Evolutionary conservation across 805 yeast genomes (phyloP).

Genomic region (Saccharomyces kudriavzevii): DNA sequence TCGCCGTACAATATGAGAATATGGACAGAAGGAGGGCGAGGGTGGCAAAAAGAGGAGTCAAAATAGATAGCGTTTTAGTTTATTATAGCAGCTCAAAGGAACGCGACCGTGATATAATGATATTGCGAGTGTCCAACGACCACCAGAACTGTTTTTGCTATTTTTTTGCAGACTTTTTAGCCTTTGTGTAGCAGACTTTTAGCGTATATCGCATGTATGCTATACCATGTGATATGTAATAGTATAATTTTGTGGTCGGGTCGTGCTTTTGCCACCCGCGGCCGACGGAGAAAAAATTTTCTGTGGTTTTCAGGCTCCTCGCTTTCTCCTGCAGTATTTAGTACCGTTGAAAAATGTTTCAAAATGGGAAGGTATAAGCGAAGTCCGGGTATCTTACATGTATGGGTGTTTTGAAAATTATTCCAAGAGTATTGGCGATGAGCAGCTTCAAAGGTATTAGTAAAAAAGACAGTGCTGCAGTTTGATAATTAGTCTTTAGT

Average conservation of each 20-base stretch:
- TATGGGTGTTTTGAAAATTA: background rate
- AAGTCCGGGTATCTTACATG: background rate
- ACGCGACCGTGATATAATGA: background rate
- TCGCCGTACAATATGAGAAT: background rate
- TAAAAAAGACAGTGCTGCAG: background rate
- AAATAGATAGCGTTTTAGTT: background rate
- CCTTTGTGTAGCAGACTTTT: background rate
- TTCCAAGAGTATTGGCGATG: background rate
- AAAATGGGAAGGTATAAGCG: background rate
- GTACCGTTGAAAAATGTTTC: background rate
- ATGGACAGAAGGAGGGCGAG: background rate
- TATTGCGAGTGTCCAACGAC: background rate
- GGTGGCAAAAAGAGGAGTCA: background rate
- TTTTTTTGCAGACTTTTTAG: background rate
- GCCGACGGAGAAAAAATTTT: constrained; percentile 1
- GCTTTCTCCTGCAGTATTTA: background rate
- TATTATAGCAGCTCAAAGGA: background rate
- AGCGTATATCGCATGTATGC: background rate
- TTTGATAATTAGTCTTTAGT: background rate
- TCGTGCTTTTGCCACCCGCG: background rate
- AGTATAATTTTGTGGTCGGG: background rate
- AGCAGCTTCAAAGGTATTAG: background rate
- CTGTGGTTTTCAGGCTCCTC: background rate
- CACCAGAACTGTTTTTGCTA: background rate
- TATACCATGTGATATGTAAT: background rate